These are phyloP conservation scores for Suillus alpinus DNA, from an alignment of 768 basidiomycete genomes.

Conservation along the genomic window DNA sequence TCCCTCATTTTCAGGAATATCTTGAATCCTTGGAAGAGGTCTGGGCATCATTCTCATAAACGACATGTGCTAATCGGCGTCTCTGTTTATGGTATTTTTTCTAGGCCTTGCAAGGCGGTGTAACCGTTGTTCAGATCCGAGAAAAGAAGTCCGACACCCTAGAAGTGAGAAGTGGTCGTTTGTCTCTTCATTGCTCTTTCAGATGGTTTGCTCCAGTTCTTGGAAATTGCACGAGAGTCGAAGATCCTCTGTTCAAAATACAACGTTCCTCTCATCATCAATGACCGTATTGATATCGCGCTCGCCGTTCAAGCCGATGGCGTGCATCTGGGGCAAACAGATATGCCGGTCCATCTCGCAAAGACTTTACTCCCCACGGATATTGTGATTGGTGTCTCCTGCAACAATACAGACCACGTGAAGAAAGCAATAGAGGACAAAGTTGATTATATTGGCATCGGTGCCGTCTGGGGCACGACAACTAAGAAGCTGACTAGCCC, in stretches of 20 bases:
- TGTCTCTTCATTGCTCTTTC: neutral
- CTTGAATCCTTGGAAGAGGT: conserved; percentile 75
- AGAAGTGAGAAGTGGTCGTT: conserved; percentile 50
- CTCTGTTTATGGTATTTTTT: neutral
- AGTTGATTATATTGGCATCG: conserved; percentile 87
- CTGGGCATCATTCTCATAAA: conserved; percentile 2
- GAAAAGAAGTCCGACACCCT: conserved; percentile 83
- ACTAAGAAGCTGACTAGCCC: conserved; percentile 73
- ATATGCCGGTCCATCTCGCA: conserved; percentile 70
- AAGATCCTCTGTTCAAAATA: conserved; percentile 74
- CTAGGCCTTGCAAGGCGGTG: conserved; percentile 81
- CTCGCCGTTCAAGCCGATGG: conserved; percentile 74
- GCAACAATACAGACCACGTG: conserved; percentile 66
- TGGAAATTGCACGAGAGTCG: conserved; percentile 65
- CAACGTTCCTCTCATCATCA: conserved; percentile 81
- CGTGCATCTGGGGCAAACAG: conserved; percentile 87
- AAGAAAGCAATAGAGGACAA: conserved; percentile 56
- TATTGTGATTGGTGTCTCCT: conserved; percentile 79
- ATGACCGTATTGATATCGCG: conserved; percentile 85
- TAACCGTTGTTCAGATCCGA: conserved; percentile 85
- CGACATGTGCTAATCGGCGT: neutral
- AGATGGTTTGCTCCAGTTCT: conserved; percentile 50
- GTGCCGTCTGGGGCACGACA: conserved; percentile 76
- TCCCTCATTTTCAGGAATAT: conserved; percentile 49
- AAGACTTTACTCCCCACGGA: conserved; percentile 64